Base-by-base conservation (phyloP, 1,284 basidiomycete genomes). In the Veloboletus limbatus region DNA sequence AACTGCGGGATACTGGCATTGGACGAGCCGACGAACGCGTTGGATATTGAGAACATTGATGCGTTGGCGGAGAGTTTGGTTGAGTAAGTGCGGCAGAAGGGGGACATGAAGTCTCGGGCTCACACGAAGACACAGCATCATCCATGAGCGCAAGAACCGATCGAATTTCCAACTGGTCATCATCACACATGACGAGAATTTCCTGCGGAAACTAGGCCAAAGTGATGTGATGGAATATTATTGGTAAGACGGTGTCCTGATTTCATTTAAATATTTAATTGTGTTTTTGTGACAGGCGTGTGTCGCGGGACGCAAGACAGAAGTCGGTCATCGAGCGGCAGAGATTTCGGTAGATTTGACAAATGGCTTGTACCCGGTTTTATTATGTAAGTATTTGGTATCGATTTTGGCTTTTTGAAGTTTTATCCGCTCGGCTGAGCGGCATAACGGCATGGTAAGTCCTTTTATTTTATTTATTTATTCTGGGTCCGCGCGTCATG, bases 1-100 rank as follows among this genome's bases (percentile, higher is more conserved):
- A 96, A 97, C 55, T 99, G 96, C 67, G 96, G 96, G 13, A 97
- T 99, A 53, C 79, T 99, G 33, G 97, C 97, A 1, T 74, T 99
- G 42, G 97, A 99, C 62, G 97, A 99, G 69, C 97, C 97, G 10
- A 99, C 97, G 18, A 99, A 98, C 49, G 97, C 97, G 34, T 73
- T 99, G 31, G 97, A 99, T 64, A 83, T 86, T 20, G 95, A 98
- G 68, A 99, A 98, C 62, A 96, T 99, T 54, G 89, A 95, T 60
- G 94, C 95, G 5, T 75, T 99, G 13, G 96, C 97, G 7, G 79
- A 80, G 32, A 91, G 93, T 56, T 77, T 99, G 17, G 85, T 95
- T 8, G 95, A 97, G 92, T 94, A 58, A 65, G 91, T 76, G 13
- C 34, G 39, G 52, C 33, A 16, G 44, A 8, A 4, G 36, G 47